Percentiles rank a stretch among this genome's conserved stretches.
Evolutionary conservation across 1,284 basidiomycete genomes (phyloP).

Genomic region (Trametes versicolor): DNA sequence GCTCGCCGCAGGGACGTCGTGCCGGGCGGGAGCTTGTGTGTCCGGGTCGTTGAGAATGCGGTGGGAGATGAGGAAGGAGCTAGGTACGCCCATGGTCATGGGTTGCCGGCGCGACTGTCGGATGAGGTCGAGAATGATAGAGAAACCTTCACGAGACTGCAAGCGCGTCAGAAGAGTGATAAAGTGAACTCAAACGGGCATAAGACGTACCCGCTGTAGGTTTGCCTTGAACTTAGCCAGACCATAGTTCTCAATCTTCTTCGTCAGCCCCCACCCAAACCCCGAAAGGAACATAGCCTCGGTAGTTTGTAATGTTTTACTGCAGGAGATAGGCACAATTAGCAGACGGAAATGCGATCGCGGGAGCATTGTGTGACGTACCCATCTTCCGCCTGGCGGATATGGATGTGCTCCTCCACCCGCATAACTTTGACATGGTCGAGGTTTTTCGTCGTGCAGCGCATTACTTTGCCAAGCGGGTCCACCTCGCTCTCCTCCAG

Average conservation of each 20-base stretch:
- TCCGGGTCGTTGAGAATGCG: slow-evolving; percentile 32
- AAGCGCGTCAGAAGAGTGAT: slow-evolving; percentile 34
- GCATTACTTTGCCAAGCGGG: slow-evolving; percentile 73
- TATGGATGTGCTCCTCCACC: slow-evolving; percentile 76
- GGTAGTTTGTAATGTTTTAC: slow-evolving; percentile 79
- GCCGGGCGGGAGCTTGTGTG: slow-evolving; percentile 22
- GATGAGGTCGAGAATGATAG: slow-evolving; percentile 75
- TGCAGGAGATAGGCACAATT: slow-evolving; percentile 42
- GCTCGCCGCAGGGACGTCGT: slow-evolving; percentile 16
- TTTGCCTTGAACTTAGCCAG: slow-evolving; percentile 81
- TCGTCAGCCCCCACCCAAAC: slow-evolving; percentile 86
- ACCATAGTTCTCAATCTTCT: slow-evolving; percentile 81
- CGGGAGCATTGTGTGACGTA: slow-evolving; percentile 46
- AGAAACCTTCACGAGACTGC: slow-evolving; percentile 85
- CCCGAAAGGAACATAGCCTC: slow-evolving; percentile 81
- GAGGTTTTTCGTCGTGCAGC: slow-evolving; percentile 80
- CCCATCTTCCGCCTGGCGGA: slow-evolving; percentile 73
- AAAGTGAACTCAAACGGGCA: slow-evolving; percentile 8
- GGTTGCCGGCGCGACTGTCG: slow-evolving; percentile 79
- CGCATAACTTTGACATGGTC: slow-evolving; percentile 89
- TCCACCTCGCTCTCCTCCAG: slow-evolving; percentile 93
- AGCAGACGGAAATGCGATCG: slow-evolving; percentile 4
- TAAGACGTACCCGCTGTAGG: slow-evolving; percentile 69
- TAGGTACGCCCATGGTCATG: slow-evolving; percentile 63
- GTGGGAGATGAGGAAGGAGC: slow-evolving; percentile 46